Percentiles rank a stretch among this genome's conserved stretches.
These are phyloP conservation scores for Rhizophora apiculata DNA, from an alignment of 345 rosid species.

Conservation along the genomic window DNA sequence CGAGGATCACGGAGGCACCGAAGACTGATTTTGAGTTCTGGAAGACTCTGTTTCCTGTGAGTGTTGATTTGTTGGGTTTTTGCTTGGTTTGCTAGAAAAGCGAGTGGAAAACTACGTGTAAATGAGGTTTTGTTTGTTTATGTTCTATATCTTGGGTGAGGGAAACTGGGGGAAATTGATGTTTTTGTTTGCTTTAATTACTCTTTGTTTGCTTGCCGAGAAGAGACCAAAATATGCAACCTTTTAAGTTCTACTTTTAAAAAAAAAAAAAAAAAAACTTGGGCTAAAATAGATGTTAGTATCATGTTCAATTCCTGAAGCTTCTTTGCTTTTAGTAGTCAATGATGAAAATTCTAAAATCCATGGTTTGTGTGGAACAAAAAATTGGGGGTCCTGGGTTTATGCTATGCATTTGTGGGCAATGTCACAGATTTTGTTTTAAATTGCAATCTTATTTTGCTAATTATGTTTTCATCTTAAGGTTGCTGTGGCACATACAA, in stretches of 20 bases:
- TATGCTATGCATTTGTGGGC: background rate
- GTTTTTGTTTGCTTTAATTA: slow-evolving; percentile 35
- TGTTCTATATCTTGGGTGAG: background rate
- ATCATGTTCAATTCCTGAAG: background rate
- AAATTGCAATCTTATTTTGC: slow-evolving; percentile 9
- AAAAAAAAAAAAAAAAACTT: background rate
- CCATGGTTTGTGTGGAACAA: background rate
- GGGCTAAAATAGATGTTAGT: background rate
- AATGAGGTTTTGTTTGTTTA: slow-evolving; percentile 14
- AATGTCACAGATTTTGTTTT: background rate
- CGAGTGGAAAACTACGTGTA: slow-evolving; percentile 13
- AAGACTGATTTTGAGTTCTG: slow-evolving; percentile 81
- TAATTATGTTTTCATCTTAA: slow-evolving; percentile 22
- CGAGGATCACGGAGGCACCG: slow-evolving; percentile 67
- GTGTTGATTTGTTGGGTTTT: slow-evolving; percentile 35
- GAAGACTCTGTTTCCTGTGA: slow-evolving; percentile 86
- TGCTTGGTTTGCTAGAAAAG: slow-evolving; percentile 26
- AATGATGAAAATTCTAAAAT: background rate
- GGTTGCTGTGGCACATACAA: slow-evolving; percentile 98
- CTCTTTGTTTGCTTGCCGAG: slow-evolving; percentile 7
- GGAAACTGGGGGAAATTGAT: slow-evolving; percentile 28
- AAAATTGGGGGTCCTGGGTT: background rate
- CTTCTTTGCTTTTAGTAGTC: background rate
- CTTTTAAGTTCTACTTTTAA: background rate
- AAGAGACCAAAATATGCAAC: background rate